Percentiles rank a stretch among this genome's conserved stretches.
Evolutionary conservation across 2,329 filamentous ascomycete species (phyloP).

Genomic region (Venturia aucupariae): DNA sequence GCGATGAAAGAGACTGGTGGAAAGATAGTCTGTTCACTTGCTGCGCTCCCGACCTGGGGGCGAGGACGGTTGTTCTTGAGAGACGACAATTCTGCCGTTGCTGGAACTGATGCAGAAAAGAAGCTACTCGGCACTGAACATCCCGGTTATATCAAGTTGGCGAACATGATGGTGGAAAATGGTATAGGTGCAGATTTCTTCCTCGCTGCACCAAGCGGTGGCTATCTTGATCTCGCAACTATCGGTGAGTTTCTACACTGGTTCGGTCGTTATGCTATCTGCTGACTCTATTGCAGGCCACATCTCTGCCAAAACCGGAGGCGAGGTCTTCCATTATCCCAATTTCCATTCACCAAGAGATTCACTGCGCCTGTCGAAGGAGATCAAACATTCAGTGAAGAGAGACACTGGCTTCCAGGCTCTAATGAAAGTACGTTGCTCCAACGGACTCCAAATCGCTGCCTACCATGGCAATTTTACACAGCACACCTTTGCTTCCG

Average conservation of each 20-base stretch:
- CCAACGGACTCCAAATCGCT: slow-evolving; percentile 86
- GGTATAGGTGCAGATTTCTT: slow-evolving; percentile 93
- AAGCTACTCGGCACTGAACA: slow-evolving; percentile 89
- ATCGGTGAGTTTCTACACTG: slow-evolving; percentile 54
- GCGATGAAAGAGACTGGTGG: slow-evolving; percentile 81
- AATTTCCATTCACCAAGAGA: slow-evolving; percentile 90
- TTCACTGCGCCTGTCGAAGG: slow-evolving; percentile 69
- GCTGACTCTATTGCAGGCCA: slow-evolving; percentile 46
- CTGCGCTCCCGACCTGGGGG: slow-evolving; percentile 84
- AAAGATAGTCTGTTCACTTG: slow-evolving; percentile 81
- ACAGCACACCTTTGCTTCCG: slow-evolving; percentile 88
- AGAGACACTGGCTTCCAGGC: slow-evolving; percentile 92
- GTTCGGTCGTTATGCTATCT: background rate
- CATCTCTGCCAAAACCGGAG: slow-evolving; percentile 79
- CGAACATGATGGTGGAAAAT: slow-evolving; percentile 76
- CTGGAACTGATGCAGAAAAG: slow-evolving; percentile 81
- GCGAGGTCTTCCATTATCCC: slow-evolving; percentile 92
- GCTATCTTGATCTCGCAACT: slow-evolving; percentile 87
- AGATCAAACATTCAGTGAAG: slow-evolving; percentile 77
- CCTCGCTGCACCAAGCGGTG: slow-evolving; percentile 79
- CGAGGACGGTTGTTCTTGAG: slow-evolving; percentile 76
- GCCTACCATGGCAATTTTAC: slow-evolving; percentile 96
- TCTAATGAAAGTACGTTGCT: slow-evolving; percentile 96
- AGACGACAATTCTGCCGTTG: slow-evolving; percentile 71
- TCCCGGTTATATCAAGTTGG: slow-evolving; percentile 74